phyloP scores from a whole-genome alignment of 1,284 basidiomycete genomes.

The Boletellus sp. region DNA sequence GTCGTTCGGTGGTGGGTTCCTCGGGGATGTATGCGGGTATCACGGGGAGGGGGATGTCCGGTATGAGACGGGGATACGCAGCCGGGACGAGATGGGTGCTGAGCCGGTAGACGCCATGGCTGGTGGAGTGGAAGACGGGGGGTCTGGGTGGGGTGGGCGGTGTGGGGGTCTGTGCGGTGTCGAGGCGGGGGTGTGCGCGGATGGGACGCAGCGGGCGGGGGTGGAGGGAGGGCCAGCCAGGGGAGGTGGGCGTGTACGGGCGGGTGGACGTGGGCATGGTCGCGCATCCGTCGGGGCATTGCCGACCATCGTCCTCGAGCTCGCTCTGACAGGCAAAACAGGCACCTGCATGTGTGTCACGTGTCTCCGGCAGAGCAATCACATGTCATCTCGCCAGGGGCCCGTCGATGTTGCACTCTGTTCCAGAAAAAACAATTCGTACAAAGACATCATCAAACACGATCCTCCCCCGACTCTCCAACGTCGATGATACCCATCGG shows the following conservation, averaged over 20 bases:
- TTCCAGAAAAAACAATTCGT: too few species aligned
- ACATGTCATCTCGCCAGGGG: too few species aligned
- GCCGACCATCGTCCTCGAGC: too few species aligned
- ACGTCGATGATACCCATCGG: background rate
- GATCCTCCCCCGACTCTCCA: background rate
- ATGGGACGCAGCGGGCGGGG: slow-evolving; percentile 21
- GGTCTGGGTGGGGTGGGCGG: slow-evolving; percentile 22
- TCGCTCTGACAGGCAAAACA: too few species aligned
- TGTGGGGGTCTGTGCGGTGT: slow-evolving; percentile 5
- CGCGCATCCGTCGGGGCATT: too few species aligned
- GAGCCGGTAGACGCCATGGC: slow-evolving; percentile 34
- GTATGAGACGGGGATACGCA: slow-evolving; percentile 57
- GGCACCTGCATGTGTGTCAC: too few species aligned
- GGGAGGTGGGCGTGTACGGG: slow-evolving; percentile 17
- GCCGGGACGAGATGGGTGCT: slow-evolving; percentile 76
- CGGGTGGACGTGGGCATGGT: slow-evolving; percentile 14
- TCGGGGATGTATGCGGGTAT: slow-evolving; percentile 14
- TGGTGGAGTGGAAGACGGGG: slow-evolving; percentile 19
- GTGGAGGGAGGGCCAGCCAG: slow-evolving; percentile 18
- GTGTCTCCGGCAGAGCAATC: too few species aligned
- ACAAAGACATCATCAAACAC: too few species aligned
- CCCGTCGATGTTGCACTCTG: too few species aligned
- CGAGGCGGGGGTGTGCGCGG: slow-evolving; percentile 10
- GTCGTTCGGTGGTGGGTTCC: slow-evolving; percentile 31
- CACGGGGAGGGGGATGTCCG: slow-evolving; percentile 42